Conservation (phyloP, 176 grass and related monocot genomes). For the Saccharum spontaneum region DNA sequence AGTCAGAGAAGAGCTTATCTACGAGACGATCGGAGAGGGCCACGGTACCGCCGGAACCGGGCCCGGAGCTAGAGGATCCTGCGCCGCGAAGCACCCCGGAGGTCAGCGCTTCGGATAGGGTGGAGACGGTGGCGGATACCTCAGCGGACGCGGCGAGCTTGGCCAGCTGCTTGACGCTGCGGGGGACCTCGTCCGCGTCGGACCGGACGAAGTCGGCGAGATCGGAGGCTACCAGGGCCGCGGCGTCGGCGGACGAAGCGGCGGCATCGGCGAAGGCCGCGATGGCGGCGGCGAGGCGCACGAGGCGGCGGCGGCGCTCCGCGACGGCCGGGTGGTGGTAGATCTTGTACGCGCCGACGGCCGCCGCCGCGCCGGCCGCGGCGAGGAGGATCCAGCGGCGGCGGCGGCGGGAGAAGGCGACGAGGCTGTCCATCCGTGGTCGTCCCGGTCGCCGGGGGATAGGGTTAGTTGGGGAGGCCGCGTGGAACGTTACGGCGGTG, state of each 20-base stretch:
- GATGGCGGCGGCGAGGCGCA: slow-evolving; percentile 49
- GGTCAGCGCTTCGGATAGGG: slow-evolving; percentile 63
- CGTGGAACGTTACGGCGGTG: background rate
- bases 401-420: slow-evolving; percentile 50
- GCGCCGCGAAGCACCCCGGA: slow-evolving; percentile 47
- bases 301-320: slow-evolving; percentile 51
- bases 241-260: slow-evolving; percentile 59
- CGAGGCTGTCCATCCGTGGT: slow-evolving; percentile 43
- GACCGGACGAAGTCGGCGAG: slow-evolving; percentile 71
- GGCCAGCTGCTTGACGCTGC: slow-evolving; percentile 70
- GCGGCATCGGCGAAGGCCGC: slow-evolving; percentile 62
- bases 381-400: slow-evolving; percentile 56
- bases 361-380: slow-evolving; percentile 31
- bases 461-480: background rate
- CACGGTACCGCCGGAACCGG: background rate
- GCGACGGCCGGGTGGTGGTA: slow-evolving; percentile 80
- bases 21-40: slow-evolving; percentile 64
- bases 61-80: slow-evolving; percentile 25
- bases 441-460: background rate
- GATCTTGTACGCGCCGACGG: slow-evolving; percentile 71
- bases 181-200: slow-evolving; percentile 69
- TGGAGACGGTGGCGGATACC: slow-evolving; percentile 55
- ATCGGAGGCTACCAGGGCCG: slow-evolving; percentile 67
- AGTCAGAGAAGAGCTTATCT: slow-evolving; percentile 80
- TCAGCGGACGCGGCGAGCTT: slow-evolving; percentile 75